Conservation (phyloP, 2,329 filamentous ascomycete species). For the Lizonia empirigonia region DNA sequence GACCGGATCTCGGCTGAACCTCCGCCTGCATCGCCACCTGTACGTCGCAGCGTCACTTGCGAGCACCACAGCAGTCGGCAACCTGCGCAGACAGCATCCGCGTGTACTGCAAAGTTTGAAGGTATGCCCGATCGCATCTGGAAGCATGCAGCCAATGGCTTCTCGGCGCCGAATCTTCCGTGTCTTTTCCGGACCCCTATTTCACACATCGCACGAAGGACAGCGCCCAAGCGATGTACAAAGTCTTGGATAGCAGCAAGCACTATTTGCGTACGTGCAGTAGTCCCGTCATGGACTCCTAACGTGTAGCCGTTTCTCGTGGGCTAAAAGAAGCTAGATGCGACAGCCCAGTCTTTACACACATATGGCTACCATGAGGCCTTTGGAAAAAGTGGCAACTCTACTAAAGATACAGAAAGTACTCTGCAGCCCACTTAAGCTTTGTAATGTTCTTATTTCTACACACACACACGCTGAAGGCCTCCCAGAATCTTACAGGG, state of each 20-base stretch:
- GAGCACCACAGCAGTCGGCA: conserved; percentile 16
- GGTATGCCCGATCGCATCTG: conserved; percentile 1
- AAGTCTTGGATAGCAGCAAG: conserved; percentile 24
- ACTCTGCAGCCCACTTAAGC: too few relatives aligned
- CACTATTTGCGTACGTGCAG: conserved; percentile 9
- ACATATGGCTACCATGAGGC: too few relatives aligned
- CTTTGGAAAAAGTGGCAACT: too few relatives aligned
- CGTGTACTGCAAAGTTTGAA: conserved; percentile 8
- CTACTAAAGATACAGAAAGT: too few relatives aligned
- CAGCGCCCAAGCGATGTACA: conserved; percentile 17
- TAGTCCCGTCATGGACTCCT: neutral
- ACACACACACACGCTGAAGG: too few relatives aligned
- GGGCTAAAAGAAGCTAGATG: neutral
- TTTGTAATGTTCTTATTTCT: too few relatives aligned
- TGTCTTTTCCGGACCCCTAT: conserved; percentile 15
- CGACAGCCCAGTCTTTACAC: too few relatives aligned
- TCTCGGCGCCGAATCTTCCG: neutral
- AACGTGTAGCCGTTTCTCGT: conserved; percentile 11
- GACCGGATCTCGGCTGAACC: neutral
- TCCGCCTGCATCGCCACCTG: conserved; percentile 12
- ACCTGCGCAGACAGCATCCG: conserved; percentile 10
- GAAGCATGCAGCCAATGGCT: conserved; percentile 18
- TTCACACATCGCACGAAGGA: conserved; percentile 10
- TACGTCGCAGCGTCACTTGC: conserved; percentile 18
- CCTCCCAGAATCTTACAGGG: too few relatives aligned